phyloP scores from a whole-genome alignment of 164 flowering plant genomes.

The Vitis labrusca region DNA sequence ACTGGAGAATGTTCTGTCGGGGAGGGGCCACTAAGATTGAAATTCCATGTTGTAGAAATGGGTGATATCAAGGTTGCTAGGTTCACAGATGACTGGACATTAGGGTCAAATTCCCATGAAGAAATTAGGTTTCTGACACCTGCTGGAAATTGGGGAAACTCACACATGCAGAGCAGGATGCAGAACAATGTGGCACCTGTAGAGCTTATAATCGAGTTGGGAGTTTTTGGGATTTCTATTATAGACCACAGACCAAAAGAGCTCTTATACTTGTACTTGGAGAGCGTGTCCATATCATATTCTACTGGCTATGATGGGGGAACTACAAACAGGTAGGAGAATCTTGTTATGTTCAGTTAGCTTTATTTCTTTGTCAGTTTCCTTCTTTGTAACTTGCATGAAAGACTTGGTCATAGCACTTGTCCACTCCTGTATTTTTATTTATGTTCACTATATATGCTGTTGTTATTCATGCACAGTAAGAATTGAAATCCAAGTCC shows the following conservation, averaged over 20 bases:
- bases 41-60: slow-evolving; percentile 58
- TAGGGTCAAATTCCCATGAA: slow-evolving; percentile 27
- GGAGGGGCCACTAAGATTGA: slow-evolving; percentile 33
- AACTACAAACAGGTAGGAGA: slow-evolving; percentile 70
- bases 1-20: slow-evolving; percentile 31
- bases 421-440: too few species aligned
- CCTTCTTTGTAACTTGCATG: background rate
- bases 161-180: slow-evolving; percentile 28
- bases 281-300: slow-evolving; percentile 79
- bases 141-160: slow-evolving; percentile 41
- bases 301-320: slow-evolving; percentile 90
- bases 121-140: slow-evolving; percentile 21
- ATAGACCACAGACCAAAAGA: slow-evolving; percentile 91
- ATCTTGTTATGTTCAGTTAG: background rate
- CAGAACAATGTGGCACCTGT: slow-evolving; percentile 50
- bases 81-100: slow-evolving; percentile 43
- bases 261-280: slow-evolving; percentile 74
- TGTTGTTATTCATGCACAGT: too few species aligned
- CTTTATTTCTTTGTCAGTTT: background rate
- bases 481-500: too few species aligned
- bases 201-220: slow-evolving; percentile 79
- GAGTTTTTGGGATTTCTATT: slow-evolving; percentile 80
- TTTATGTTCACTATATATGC: too few species aligned
- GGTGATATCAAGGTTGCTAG: slow-evolving; percentile 61
- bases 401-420: too few species aligned